Percentiles rank a stretch among this genome's conserved stretches.
phyloP scores from a whole-genome alignment of 768 basidiomycete genomes.

The Russula foetens region DNA sequence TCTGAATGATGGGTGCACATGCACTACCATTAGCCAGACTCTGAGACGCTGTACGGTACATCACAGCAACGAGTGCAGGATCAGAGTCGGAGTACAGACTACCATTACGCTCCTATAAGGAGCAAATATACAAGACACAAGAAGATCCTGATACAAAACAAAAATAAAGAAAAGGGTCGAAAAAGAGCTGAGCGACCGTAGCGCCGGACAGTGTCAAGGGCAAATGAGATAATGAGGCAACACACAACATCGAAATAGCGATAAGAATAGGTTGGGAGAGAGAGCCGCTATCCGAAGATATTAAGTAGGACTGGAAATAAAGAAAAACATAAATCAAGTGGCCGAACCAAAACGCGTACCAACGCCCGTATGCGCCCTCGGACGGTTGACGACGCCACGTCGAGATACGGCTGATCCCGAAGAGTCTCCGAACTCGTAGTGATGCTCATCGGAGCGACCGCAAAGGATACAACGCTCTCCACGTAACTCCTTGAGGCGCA shows the following conservation, averaged over 20 bases:
- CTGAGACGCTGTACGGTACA: not conserved
- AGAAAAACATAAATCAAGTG: slow-evolving; percentile 28
- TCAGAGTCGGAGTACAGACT: slow-evolving; percentile 1
- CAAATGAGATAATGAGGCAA: too few species aligned
- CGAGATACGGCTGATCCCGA: not conserved
- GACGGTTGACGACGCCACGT: slow-evolving; percentile 47
- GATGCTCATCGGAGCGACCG: slow-evolving; percentile 37
- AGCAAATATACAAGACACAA: not conserved
- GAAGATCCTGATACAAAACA: slow-evolving; percentile 11
- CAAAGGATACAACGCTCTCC: slow-evolving; percentile 51
- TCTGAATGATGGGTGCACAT: not conserved
- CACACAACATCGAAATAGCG: slow-evolving; percentile 6
- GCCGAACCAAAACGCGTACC: slow-evolving; percentile 53
- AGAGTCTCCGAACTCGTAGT: not conserved
- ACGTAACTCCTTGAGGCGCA: slow-evolving; percentile 34
- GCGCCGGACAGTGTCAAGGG: not conserved
- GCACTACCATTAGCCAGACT: not conserved
- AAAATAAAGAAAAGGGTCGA: not conserved
- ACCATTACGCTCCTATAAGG: not conserved
- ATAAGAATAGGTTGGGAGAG: slow-evolving; percentile 12
- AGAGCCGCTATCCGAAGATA: not conserved
- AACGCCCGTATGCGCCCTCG: slow-evolving; percentile 60
- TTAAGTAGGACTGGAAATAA: not conserved
- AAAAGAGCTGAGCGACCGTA: not conserved
- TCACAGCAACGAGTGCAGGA: not conserved